Evolutionary conservation across 2,329 filamentous ascomycete genomes (phyloP), one percentile per base, ranked within the genome.

Genomic region (Esteya vermicola): DNA sequence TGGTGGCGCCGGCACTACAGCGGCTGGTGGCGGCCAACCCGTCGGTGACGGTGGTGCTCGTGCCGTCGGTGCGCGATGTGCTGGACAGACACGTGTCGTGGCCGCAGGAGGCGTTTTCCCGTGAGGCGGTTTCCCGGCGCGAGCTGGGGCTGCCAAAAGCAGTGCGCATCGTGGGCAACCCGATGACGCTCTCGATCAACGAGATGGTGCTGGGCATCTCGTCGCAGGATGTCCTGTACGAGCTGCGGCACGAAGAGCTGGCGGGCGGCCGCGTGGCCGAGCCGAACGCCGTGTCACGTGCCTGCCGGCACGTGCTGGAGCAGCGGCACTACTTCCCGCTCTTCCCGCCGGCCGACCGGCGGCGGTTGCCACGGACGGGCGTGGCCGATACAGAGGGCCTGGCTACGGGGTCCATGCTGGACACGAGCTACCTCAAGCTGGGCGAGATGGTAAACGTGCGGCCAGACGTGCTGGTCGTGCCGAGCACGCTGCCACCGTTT

Each of bases 271-370:
- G 65, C 36, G 10, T 28, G n/a, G 25, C 40, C 2, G 38, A 78
- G 39, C 57, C 67, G 0, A 76, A 83, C 48, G 51, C 83, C 21
- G 66, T 89, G 51, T 75, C 78, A 14, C 65, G 89, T n/a, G 60
- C 88, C 35, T 75, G 81, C 6, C 71, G 77, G 18, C 80, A 91
- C 49, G 58, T 98, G 16, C 74, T 98, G 42, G 82, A 94, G 59
- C 91, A 96, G 61, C 68, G 88, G 7, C 86, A 91, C 54, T 96
- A 88, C 58, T 85, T 85, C 52, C 91, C 91, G 0, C 61, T 96
- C 1, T 95, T 88, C 53, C 91, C 91, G 6, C 78, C 89, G 0
- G 70, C 78, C 12, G 76, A 81, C 38, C 70, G 86, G 36, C 68
- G 74, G 42, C 74, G 64, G 48, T 61, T 85, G 41, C 76, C 79